Percentiles rank a stretch among this genome's conserved stretches.
phyloP scores from a whole-genome alignment of 768 basidiomycete species.

The Arthromyces matolae region DNA sequence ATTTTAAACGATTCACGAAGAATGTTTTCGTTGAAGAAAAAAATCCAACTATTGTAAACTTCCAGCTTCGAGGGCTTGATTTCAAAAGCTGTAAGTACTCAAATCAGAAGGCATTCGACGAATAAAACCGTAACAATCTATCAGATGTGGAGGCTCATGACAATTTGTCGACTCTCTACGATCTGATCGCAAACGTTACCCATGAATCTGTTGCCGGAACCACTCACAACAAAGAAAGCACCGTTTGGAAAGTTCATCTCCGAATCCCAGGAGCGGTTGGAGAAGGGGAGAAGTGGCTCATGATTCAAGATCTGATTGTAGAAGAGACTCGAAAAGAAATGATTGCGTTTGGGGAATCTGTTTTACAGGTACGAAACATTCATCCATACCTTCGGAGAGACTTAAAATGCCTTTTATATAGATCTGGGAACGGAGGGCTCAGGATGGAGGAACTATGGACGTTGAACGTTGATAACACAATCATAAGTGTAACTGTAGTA shows the following conservation, averaged over 20 bases:
- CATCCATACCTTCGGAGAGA: slow-evolving; percentile 1
- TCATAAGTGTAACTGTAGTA: background rate
- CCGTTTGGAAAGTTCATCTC: slow-evolving; percentile 90
- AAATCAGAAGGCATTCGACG: too few relatives aligned
- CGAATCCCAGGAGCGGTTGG: slow-evolving; percentile 71
- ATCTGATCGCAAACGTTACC: slow-evolving; percentile 93
- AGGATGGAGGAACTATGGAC: slow-evolving; percentile 28
- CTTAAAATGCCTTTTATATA: slow-evolving; percentile 23
- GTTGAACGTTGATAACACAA: slow-evolving; percentile 24
- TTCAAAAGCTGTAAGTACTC: slow-evolving; percentile 81
- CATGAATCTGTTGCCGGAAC: slow-evolving; percentile 96
- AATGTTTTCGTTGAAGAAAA: slow-evolving; percentile 98
- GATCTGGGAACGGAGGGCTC: slow-evolving; percentile 63
- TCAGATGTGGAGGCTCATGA: slow-evolving; percentile 75
- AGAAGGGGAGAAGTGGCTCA: slow-evolving; percentile 90
- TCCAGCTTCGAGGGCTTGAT: slow-evolving; percentile 90
- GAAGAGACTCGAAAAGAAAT: slow-evolving; percentile 96
- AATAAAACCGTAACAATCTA: too few relatives aligned
- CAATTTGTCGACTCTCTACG: slow-evolving; percentile 72
- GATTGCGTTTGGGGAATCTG: slow-evolving; percentile 97
- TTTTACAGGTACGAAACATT: slow-evolving; percentile 70
- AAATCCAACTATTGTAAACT: slow-evolving; percentile 98
- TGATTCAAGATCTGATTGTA: slow-evolving; percentile 94
- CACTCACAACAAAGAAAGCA: slow-evolving; percentile 86
- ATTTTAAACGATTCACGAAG: slow-evolving; percentile 95